Evolutionary conservation across 2,329 filamentous ascomycete genomes (phyloP).

Genomic region (Aspergillus ibericus): DNA sequence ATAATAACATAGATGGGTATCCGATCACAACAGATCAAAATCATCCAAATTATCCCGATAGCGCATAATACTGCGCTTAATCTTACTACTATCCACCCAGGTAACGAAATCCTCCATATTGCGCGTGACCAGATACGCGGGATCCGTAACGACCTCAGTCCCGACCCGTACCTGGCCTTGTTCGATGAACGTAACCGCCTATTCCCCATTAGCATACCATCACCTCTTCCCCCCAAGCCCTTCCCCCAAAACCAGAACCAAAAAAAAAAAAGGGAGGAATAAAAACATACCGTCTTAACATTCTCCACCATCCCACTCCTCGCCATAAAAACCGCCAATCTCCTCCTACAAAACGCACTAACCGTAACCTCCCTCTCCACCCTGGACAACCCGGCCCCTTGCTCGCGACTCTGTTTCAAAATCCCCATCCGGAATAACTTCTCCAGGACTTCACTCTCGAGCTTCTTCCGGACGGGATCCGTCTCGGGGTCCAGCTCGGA

Average conservation of each 20-base stretch:
- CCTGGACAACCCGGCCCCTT: conserved; percentile 65
- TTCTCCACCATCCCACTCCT: conserved; percentile 88
- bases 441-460: conserved; percentile 82
- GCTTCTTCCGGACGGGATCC: conserved; percentile 74
- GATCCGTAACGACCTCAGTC: conserved; percentile 84
- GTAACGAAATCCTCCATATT: conserved; percentile 96
- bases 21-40: conserved; percentile 80
- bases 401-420: conserved; percentile 70
- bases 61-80: conserved; percentile 92
- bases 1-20: neutral
- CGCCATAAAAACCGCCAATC: conserved; percentile 89
- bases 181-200: conserved; percentile 76
- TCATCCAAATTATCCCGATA: conserved; percentile 95
- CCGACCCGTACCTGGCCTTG: conserved; percentile 92
- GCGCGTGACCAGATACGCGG: conserved; percentile 83
- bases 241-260: too few relatives aligned
- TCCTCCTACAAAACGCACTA: conserved; percentile 77
- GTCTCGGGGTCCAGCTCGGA: conserved; percentile 75
- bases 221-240: too few relatives aligned
- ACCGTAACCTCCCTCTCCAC: conserved; percentile 90
- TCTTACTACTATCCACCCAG: conserved; percentile 94
- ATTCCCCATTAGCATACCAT: conserved; percentile 5
- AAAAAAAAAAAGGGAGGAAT: conserved; percentile 8
- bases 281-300: conserved; percentile 66
- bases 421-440: conserved; percentile 95